Base-by-base conservation (phyloP, 805 yeast genomes). In the Ascoidea rubescens region DNA sequence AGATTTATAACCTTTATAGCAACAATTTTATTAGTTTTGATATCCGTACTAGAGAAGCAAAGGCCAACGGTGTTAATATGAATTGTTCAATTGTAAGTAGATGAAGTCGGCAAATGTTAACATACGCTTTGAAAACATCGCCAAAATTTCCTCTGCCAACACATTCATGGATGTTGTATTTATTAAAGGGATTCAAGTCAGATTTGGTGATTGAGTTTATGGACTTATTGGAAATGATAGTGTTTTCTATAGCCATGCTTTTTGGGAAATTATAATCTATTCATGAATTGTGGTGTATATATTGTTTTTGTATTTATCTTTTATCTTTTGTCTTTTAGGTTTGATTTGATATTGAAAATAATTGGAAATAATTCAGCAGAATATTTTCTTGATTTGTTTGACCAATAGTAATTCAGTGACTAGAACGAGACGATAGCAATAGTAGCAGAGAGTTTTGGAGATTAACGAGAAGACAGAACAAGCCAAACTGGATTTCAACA, bases 91-190 rank as follows among this genome's bases (percentile, higher is more conserved):
- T 21, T 21, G 28, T 21, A 21, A 21, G 28, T 21, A 21, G 28
- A 21, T 21, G 28, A 21, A 21, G 28, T 21, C 28, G 28, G 28
- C 28, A 21, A 21, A 21, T 21, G 28, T 21, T 21, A 21, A 21
- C 62, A 45, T 55, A 62, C 47, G 88, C 93, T 59, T 72, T 77
- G 63, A 79, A 87, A 45, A 87, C 96, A 61, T 86, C 91, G 14
- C 96, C 96, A 70, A 87, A 87, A 57, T 84, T 84, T 0, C 96
- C 96, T 53, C 78, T 72, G 0, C 96, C 96, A 12, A 87, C 78
- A 60, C 89, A 82, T 51, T 77, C 75, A 30, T 71, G 60, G 31
- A 79, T 56, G 6, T 63, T 62, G 58, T 65, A 73, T 5, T 64
- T 14, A 51, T 57, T 52, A 33, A 69, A 47, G 51, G 68, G 66